Conservation (phyloP, 1,284 basidiomycete species). For the Rhodotorula sp. region DNA sequence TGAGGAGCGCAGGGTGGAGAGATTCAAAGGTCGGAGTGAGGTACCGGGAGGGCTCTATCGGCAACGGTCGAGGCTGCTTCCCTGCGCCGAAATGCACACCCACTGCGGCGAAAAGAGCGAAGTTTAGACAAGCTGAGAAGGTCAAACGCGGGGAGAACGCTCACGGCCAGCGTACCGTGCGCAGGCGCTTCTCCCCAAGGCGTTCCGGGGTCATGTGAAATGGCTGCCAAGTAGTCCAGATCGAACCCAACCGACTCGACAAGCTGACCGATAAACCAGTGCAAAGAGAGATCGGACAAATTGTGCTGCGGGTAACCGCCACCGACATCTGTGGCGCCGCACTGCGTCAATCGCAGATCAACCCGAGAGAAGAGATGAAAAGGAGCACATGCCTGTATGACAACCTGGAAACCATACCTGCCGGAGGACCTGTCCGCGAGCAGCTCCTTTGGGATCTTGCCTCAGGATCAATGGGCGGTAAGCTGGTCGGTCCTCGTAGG, state of each 20-base stretch:
- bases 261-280: constrained; percentile 8
- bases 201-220: background rate
- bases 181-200: constrained; percentile 16
- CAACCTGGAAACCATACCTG: constrained; percentile 13
- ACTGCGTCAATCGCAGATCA: too few relatives aligned
- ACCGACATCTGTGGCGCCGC: constrained; percentile 8
- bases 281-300: constrained; percentile 9
- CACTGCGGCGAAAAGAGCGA: background rate
- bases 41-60: background rate
- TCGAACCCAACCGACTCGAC: background rate
- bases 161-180: background rate
- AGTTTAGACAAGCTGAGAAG: background rate
- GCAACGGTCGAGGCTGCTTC: background rate
- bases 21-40: background rate
- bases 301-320: constrained; percentile 21
- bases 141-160: background rate
- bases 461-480: background rate
- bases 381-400: background rate
- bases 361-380: background rate
- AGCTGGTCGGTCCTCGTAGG: background rate
- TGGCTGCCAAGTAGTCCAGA: background rate
- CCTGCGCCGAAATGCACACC: background rate
- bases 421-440: background rate
- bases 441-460: background rate
- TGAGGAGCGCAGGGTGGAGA: constrained; percentile 11